Conservation (phyloP, 148 eudicot genomes). For the Oxyria digyna region DNA sequence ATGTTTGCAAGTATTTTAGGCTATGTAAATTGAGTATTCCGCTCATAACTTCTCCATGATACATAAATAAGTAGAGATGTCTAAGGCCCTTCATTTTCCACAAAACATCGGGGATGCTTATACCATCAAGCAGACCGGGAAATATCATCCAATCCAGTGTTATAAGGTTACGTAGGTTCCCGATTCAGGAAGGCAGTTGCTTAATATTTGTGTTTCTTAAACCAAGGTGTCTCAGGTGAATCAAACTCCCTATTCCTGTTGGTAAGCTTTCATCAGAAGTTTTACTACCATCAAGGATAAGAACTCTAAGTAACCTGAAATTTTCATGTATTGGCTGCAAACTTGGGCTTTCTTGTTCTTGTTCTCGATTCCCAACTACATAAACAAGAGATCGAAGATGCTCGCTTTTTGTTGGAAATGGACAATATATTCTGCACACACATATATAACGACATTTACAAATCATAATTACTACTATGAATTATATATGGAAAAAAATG, state of each 20-base stretch:
- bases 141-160: neutral
- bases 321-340: slow-evolving; percentile 6
- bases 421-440: slow-evolving; percentile 8
- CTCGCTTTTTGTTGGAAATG: slow-evolving; percentile 2
- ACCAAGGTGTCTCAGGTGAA: neutral
- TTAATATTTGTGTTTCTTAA: neutral
- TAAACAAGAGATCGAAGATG: slow-evolving; percentile 16
- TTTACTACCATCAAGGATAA: slow-evolving; percentile 9
- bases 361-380: no score
- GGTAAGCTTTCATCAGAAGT: slow-evolving; percentile 11
- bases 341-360: no score
- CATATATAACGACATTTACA: no score
- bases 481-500: no score
- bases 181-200: neutral
- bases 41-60: neutral
- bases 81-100: neutral
- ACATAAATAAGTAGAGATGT: neutral
- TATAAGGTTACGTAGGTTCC: slow-evolving; percentile 5
- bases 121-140: neutral
- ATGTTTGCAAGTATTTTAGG: slow-evolving; percentile 11
- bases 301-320: slow-evolving; percentile 22
- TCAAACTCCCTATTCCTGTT: neutral
- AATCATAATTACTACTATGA: no score
- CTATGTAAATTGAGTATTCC: slow-evolving; percentile 2
- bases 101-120: neutral